Evolutionary conservation across 192 early-diverging fungal genomes (phyloP).

Genomic region (Coemansia sp.): DNA sequence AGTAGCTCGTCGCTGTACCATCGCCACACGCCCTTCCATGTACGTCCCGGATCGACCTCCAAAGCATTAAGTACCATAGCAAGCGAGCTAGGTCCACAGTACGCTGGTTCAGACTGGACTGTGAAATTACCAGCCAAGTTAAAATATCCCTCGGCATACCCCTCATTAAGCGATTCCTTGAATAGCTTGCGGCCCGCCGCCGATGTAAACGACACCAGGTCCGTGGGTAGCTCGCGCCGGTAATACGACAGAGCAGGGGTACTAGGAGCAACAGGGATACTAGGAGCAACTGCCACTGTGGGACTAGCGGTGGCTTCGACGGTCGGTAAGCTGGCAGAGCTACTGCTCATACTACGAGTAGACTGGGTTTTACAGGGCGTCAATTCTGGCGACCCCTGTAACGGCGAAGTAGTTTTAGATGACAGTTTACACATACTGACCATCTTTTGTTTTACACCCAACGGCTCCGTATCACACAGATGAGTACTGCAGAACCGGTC

Average conservation of each 20-base stretch:
- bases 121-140: constrained; percentile 87
- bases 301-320: background rate
- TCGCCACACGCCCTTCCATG: constrained; percentile 95
- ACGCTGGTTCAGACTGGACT: constrained; percentile 87
- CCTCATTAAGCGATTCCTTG: constrained; percentile 72
- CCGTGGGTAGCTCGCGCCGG: constrained; percentile 65
- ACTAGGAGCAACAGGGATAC: background rate
- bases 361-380: background rate
- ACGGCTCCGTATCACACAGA: background rate
- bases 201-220: constrained; percentile 80
- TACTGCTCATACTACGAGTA: background rate
- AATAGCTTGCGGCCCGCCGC: constrained; percentile 77
- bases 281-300: no score
- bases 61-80: constrained; percentile 95
- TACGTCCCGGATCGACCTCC: constrained; percentile 82
- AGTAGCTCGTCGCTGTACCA: constrained; percentile 83
- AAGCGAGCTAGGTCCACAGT: constrained; percentile 88
- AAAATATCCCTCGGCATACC: constrained; percentile 86
- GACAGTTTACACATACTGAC: constrained; percentile 26
- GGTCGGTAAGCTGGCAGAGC: background rate
- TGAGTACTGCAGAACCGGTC: background rate
- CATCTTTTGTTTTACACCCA: constrained; percentile 31
- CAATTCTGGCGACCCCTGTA: background rate
- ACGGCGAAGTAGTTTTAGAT: background rate
- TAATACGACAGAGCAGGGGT: constrained; percentile 59